Base-by-base conservation (phyloP, 1,284 basidiomycete species). In the Rhizoctonia solani region DNA sequence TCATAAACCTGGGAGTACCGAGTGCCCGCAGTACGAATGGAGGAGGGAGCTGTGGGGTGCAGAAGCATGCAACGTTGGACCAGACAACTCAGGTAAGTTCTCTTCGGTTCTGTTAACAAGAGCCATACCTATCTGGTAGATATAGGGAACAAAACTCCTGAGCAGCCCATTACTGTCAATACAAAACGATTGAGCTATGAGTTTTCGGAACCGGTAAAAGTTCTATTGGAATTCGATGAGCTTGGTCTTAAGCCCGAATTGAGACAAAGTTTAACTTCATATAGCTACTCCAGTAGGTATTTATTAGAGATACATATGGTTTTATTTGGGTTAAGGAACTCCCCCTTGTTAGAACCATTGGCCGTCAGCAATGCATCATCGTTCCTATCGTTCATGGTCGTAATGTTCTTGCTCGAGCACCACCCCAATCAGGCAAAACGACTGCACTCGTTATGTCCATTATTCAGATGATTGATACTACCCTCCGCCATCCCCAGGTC, bases 21-120 rank as follows among this genome's bases (percentile, higher is more conserved):
- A 44, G 23, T 58, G 55, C 27, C 41, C 42, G 11, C 21, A 29
- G 11, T 58, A 46, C 29, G 39, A 44, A 4, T 46, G 39, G 39
- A 19, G 55, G 4, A 44, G n/a, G 16, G 41, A 58, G 55, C 39
- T 58, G 3, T 58, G 55, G 55, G 55, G 55, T 4, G 32, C 32
- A 23, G 32, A 29, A 39, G 11, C 32, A 34, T 11, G 32, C 32
- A n/a, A n/a, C n/a, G n/a, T 11, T 4, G 16, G 14, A 16, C 4
- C 14, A 4, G 41, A 16, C 14, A 16, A 44, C n/a, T 16, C 41
- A 44, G 16, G 19, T 44, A 16, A 4, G 37, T 21, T 4, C n/a
- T n/a, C n/a, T 6, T n/a, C 19, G 16, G n/a, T 16, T 44, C n/a
- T 44, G n/a, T 16, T 4, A 44, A 16, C 41, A 11, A 34, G 11